These are phyloP conservation scores for Backusella liffmaniae DNA, from an alignment of 192 early-diverging fungal species.

Conservation along the genomic window DNA sequence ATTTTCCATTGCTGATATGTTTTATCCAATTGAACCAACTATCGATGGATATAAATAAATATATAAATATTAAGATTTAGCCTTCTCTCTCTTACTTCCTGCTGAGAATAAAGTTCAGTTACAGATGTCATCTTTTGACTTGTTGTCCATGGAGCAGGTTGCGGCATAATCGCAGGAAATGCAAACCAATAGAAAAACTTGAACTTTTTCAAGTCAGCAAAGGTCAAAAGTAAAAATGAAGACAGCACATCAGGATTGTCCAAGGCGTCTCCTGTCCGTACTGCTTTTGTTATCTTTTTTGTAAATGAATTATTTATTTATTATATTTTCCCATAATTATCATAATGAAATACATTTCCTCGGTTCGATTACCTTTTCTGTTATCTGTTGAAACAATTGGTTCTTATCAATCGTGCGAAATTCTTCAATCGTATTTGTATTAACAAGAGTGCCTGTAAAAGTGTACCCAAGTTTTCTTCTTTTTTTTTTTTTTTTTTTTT, in stretches of 20 bases:
- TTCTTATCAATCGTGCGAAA: slow-evolving; percentile 82
- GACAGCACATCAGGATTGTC: slow-evolving; percentile 63
- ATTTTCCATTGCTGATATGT: slow-evolving; percentile 5
- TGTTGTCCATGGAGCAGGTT: slow-evolving; percentile 52
- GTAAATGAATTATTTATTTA: not conserved
- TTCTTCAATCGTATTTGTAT: slow-evolving; percentile 95
- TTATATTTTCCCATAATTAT: slow-evolving; percentile 6
- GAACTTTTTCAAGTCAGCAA: slow-evolving; percentile 96
- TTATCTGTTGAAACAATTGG: slow-evolving; percentile 55
- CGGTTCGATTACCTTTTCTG: slow-evolving; percentile 51
- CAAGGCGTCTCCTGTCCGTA: slow-evolving; percentile 64
- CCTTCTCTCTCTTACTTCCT: not conserved
- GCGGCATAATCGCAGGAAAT: slow-evolving; percentile 82
- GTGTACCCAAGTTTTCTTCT: slow-evolving; percentile 7
- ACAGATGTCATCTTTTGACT: slow-evolving; percentile 22
- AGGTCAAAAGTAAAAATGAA: slow-evolving; percentile 81
- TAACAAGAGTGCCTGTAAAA: slow-evolving; percentile 63
- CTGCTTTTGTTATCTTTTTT: slow-evolving; percentile 68
- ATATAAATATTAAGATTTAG: not conserved
- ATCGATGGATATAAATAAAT: not conserved
- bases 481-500: not conserved
- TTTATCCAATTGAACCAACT: not conserved
- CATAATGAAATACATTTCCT: slow-evolving; percentile 12
- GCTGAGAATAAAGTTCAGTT: not conserved
- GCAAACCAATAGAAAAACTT: slow-evolving; percentile 94